These are phyloP conservation scores for Xylariaceae sp. DNA, from an alignment of 2,329 filamentous ascomycete genomes.

Conservation along the genomic window DNA sequence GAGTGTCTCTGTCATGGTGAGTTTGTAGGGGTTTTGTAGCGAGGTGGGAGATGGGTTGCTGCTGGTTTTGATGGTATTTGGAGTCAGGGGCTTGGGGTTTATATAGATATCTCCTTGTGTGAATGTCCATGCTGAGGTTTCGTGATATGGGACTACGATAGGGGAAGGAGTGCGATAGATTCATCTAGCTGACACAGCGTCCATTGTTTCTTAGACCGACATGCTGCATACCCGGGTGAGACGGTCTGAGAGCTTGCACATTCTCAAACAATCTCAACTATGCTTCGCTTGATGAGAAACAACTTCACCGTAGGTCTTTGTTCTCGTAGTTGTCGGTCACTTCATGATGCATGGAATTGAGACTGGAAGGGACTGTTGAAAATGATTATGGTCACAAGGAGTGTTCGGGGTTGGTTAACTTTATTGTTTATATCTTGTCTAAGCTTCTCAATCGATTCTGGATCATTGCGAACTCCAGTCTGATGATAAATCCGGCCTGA, in stretches of 20 bases:
- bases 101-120: background rate
- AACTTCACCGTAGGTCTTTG: background rate
- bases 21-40: background rate
- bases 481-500: background rate
- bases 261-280: background rate
- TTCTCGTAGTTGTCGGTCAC: background rate
- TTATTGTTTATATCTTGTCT: background rate
- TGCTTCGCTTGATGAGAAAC: background rate
- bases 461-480: background rate
- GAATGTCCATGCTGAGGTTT: background rate
- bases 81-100: background rate
- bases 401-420: background rate
- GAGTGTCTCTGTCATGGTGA: background rate
- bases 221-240: background rate
- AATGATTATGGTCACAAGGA: background rate
- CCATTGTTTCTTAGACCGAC: background rate
- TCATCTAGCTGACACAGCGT: background rate
- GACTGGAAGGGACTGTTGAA: background rate
- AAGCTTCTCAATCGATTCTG: background rate
- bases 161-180: background rate
- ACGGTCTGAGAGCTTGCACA: background rate
- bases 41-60: background rate
- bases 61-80: background rate
- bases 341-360: background rate
- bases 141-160: background rate